Percentiles rank a stretch among this genome's conserved stretches.
Evolutionary conservation across 768 basidiomycete species (phyloP).

Genomic region (Gloeostereum incarnatum): DNA sequence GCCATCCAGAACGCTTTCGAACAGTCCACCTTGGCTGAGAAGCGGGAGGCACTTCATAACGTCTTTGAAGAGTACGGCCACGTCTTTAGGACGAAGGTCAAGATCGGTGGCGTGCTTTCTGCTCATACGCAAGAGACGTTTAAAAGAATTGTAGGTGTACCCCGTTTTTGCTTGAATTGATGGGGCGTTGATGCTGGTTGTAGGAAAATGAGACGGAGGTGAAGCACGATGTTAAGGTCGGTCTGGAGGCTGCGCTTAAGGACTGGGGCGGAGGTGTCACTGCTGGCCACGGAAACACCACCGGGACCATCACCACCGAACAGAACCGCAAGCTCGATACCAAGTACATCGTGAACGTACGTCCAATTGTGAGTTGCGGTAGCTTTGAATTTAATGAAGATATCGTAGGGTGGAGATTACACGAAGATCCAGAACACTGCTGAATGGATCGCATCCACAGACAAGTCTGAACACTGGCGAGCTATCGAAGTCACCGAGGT

Average conservation of each 20-base stretch:
- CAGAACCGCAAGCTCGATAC: neutral
- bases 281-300: neutral
- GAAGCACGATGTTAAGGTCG: slow-evolving; percentile 1
- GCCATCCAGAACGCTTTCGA: neutral
- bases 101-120: slow-evolving; percentile 1
- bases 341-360: neutral
- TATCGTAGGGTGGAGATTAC: too few species aligned
- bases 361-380: too few species aligned
- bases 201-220: slow-evolving; percentile 1
- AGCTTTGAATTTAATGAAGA: too few species aligned
- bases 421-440: too few species aligned
- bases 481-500: too few species aligned
- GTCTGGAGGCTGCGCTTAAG: neutral
- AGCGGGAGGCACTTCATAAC: neutral
- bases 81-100: neutral
- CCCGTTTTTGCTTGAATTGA: neutral
- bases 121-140: neutral
- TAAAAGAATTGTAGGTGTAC: neutral
- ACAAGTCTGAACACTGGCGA: too few species aligned
- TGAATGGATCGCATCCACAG: too few species aligned
- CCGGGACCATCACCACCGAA: neutral
- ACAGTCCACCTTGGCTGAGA: neutral
- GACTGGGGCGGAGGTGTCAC: neutral
- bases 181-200: neutral
- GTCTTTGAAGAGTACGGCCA: slow-evolving; percentile 1